Conservation (phyloP, 2,329 filamentous ascomycete species). For the Magnaporthiopsis rhizophila region DNA sequence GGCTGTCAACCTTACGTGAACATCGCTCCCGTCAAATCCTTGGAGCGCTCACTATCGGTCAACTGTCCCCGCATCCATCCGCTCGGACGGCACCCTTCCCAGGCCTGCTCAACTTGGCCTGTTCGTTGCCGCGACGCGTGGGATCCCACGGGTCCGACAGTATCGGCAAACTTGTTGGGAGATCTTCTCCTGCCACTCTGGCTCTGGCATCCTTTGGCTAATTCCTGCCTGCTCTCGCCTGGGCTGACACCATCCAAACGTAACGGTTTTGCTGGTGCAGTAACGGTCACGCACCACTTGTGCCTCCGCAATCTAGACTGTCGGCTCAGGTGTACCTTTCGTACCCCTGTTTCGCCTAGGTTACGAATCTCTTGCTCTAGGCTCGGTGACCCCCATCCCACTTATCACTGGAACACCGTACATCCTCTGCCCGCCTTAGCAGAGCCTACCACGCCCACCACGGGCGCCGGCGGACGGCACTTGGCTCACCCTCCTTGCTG, state of each 20-base stretch:
- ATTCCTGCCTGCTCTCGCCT: neutral
- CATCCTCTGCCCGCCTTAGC: neutral
- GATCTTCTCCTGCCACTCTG: neutral
- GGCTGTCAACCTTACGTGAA: neutral
- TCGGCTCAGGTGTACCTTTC: neutral
- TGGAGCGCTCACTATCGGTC: too few relatives aligned
- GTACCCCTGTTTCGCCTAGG: neutral
- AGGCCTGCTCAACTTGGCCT: too few relatives aligned
- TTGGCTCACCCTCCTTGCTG: neutral
- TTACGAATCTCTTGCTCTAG: neutral
- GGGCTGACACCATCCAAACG: neutral
- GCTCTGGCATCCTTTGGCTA: neutral
- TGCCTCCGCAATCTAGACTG: neutral
- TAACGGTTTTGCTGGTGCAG: neutral
- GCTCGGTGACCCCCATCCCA: neutral
- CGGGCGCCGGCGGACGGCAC: neutral
- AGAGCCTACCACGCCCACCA: neutral
- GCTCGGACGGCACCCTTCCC: too few relatives aligned
- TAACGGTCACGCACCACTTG: neutral
- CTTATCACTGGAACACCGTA: neutral
- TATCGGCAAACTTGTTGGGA: neutral
- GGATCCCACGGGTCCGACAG: neutral
- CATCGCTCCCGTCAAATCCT: neutral
- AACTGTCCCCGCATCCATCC: too few relatives aligned
- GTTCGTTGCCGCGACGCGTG: too few relatives aligned